A percentile compares a stretch with the other conserved stretches of the same genome.
Evolutionary conservation across 2,329 filamentous ascomycete species (phyloP).

Genomic region (Blastomyces parvus): DNA sequence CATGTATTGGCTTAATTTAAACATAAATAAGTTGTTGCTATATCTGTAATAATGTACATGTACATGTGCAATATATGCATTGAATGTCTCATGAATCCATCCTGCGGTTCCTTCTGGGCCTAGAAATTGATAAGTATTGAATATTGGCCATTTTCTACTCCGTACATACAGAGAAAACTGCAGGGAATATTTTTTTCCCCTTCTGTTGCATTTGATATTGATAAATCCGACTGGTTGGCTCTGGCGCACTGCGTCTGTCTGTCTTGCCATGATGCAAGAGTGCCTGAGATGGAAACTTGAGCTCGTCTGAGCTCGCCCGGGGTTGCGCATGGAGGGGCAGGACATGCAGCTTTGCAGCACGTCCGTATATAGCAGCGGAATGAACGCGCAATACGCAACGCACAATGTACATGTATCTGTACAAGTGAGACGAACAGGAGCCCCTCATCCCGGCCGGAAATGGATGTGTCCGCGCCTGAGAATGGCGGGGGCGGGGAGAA

Average conservation of each 20-base stretch:
- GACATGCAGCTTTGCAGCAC: neutral
- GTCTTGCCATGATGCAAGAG: neutral
- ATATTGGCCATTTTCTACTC: neutral
- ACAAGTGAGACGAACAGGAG: neutral
- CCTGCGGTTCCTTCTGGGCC: neutral
- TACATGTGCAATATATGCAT: too few species aligned
- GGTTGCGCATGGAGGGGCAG: neutral
- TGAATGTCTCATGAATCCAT: neutral
- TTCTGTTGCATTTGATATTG: neutral
- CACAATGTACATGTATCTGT: neutral
- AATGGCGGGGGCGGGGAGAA: neutral
- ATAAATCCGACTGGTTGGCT: neutral
- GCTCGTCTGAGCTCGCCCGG: neutral
- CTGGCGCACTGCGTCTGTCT: neutral
- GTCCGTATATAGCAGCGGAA: neutral
- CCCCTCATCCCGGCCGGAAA: neutral
- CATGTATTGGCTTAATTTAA: too few species aligned
- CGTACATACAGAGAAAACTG: neutral
- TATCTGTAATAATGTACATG: too few species aligned
- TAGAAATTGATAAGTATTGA: neutral
- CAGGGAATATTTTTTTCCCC: neutral
- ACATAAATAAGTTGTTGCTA: too few species aligned
- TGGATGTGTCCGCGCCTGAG: neutral
- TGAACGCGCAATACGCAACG: neutral
- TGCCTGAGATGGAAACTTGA: neutral